Percentiles rank a stretch among this genome's conserved stretches.
phyloP scores from a whole-genome alignment of 768 basidiomycete species.

The Amanita rubescens region DNA sequence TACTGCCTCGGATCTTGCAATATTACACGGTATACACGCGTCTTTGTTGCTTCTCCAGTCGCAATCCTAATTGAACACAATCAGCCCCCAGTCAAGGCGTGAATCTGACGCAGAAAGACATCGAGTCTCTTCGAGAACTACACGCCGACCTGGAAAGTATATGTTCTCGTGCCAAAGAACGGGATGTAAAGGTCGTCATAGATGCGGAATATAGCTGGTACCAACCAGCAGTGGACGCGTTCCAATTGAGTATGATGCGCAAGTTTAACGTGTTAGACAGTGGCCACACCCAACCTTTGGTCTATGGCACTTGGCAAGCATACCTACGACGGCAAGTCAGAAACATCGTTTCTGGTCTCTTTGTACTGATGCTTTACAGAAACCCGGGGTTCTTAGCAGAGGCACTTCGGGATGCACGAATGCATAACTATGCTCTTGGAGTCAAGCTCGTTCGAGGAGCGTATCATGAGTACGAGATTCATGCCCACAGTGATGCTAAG shows the following conservation, averaged over 20 bases:
- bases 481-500: constrained; percentile 32
- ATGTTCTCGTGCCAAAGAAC: constrained; percentile 51
- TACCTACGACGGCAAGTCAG: constrained; percentile 63
- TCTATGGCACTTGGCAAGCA: constrained; percentile 86
- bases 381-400: constrained; percentile 62
- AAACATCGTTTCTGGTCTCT: neutral
- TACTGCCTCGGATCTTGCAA: constrained; percentile 46
- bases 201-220: constrained; percentile 77
- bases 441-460: constrained; percentile 93
- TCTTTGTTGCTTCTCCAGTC: neutral
- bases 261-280: constrained; percentile 55
- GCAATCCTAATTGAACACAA: neutral
- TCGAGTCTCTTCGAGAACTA: constrained; percentile 52
- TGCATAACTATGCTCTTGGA: constrained; percentile 67
- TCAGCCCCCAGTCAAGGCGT: constrained; percentile 8
- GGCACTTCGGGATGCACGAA: constrained; percentile 57
- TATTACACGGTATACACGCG: constrained; percentile 28
- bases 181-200: constrained; percentile 64
- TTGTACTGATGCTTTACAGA: constrained; percentile 25
- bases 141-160: constrained; percentile 56
- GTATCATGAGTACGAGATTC: constrained; percentile 74
- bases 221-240: constrained; percentile 80
- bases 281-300: constrained; percentile 43
- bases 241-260: constrained; percentile 65
- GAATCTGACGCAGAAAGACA: constrained; percentile 45